Evolutionary conservation across 2,329 filamentous ascomycete species (phyloP), one percentile per base, ranked within the genome.

Genomic region (Pseudogymnoascus pannorum): DNA sequence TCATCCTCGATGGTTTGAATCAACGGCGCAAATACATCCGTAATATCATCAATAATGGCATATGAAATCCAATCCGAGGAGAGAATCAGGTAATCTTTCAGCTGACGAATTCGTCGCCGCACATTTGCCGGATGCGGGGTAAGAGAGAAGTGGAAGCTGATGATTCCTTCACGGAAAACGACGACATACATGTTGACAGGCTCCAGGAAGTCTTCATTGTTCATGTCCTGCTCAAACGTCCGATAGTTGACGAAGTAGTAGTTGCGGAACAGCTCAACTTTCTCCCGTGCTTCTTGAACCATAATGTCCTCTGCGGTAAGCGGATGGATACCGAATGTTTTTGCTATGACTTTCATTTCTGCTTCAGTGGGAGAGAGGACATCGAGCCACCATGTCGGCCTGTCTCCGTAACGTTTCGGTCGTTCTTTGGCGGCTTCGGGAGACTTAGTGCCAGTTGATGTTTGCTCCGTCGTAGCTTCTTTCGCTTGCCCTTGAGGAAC

Each of bases 241-340:
- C 94, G 89, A 74, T 99, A 99, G 73, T 96, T 97, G 76, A 99
- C 91, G 70, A 99, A 97, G 75, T 99, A 99, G 77, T 99, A 99
- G 72, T 96, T 89, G 33, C 91, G 87, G 79, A 99, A 99, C 1
- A 99, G 81, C 73, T 99, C 94, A 0, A 99, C 94, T 76, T 99
- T 99, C 72, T 99, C 94, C 20, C 94, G 92, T 40, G 92, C 90
- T 77, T 99, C 94, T 73, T 97, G 91, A 78, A 97, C 87, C 82
- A 97, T 88, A 69, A 99, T 97, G 72, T 99, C 94, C 74, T 99
- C 94, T 1, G 91, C 88, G 0, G 94, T 99, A 62, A 99, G 78
- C 0, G 94, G 92, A 75, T 99, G 94, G 63, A 99, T 97, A 14
- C 92, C 91, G 72, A 99, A 99, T 0, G 94, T 84, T 71, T 95